phyloP scores from a whole-genome alignment of 345 rosid genomes.

The Eucalyptus pumila region DNA sequence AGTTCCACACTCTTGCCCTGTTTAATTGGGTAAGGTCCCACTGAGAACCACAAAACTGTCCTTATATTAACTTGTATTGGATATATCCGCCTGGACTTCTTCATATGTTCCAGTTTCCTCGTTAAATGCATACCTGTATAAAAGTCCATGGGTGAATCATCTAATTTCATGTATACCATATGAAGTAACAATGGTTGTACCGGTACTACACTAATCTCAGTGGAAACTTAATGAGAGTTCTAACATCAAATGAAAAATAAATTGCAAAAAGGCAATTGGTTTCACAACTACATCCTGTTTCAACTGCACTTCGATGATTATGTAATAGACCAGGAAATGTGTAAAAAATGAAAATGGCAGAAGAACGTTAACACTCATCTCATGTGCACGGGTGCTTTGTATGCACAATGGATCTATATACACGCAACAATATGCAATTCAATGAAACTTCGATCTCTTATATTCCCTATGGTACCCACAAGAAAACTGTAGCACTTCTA shows the following conservation, averaged over 20 bases:
- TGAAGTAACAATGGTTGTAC: neutral
- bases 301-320: neutral
- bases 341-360: neutral
- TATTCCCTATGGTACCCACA: neutral
- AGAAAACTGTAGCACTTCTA: neutral
- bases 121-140: constrained; percentile 40
- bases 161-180: neutral
- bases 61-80: constrained; percentile 1
- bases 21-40: neutral
- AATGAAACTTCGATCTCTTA: neutral
- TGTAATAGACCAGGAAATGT: neutral
- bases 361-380: neutral
- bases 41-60: neutral
- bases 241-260: neutral
- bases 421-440: neutral
- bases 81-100: constrained; percentile 13
- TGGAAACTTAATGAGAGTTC: neutral
- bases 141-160: neutral
- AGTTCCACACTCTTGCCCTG: neutral
- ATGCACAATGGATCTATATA: neutral
- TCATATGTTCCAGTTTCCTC: constrained; percentile 41
- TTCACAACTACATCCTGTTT: neutral
- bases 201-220: neutral
- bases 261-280: neutral
- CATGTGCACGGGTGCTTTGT: neutral